These are phyloP conservation scores for Backusella circina DNA, from an alignment of 192 early-diverging fungal species.

Conservation along the genomic window DNA sequence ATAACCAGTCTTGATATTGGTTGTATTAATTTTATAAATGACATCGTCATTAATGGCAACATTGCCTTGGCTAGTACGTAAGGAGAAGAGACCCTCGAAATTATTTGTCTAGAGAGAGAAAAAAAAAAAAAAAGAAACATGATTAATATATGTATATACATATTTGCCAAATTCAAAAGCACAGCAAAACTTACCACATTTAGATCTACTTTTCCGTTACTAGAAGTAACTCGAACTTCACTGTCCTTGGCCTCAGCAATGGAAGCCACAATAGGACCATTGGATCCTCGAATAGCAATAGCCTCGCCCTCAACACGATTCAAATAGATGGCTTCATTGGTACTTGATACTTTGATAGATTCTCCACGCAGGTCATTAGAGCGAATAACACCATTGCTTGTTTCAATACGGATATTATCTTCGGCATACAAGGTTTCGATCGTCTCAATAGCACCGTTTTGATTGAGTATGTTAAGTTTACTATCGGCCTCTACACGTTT, in stretches of 20 bases:
- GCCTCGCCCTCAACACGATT: neutral
- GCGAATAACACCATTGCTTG: neutral
- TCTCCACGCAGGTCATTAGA: neutral
- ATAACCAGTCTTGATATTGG: neutral
- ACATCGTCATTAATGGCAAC: neutral
- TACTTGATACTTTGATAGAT: neutral
- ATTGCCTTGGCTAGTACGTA: neutral
- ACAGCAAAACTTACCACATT: neutral
- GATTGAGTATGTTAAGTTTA: neutral
- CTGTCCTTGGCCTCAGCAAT: neutral
- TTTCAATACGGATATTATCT: neutral
- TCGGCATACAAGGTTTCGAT: neutral
- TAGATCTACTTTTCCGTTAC: neutral
- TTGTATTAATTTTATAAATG: neutral
- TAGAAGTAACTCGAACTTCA: neutral
- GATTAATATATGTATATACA: too few relatives aligned
- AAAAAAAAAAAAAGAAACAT: neutral
- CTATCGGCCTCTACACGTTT: neutral
- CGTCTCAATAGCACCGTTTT: neutral
- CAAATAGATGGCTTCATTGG: neutral
- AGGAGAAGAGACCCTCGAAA: neutral
- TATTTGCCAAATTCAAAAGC: too few relatives aligned
- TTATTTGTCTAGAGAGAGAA: slow-evolving; percentile 3
- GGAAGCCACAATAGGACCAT: neutral
- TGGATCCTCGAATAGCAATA: neutral